These are phyloP conservation scores for Rhizoclosmatium globosum DNA, from an alignment of 192 early-diverging fungal genomes.

Conservation along the genomic window DNA sequence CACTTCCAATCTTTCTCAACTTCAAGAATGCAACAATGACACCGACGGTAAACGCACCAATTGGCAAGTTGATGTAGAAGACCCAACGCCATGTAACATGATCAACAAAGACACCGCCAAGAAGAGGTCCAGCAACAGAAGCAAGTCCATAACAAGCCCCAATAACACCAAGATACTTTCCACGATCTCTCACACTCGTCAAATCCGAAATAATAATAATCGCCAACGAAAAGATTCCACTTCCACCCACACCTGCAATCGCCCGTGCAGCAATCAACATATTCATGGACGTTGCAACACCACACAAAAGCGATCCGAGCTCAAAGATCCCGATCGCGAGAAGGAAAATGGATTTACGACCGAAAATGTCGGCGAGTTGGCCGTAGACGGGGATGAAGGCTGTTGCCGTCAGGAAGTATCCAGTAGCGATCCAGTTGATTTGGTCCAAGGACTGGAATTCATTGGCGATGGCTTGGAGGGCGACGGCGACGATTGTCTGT, in stretches of 20 bases:
- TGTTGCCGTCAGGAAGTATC: constrained; percentile 71
- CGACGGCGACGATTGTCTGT: constrained; percentile 74
- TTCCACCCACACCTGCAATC: constrained; percentile 73
- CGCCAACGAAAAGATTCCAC: constrained; percentile 78
- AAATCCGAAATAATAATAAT: constrained; percentile 72
- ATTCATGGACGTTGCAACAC: constrained; percentile 64
- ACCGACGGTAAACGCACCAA: constrained; percentile 70
- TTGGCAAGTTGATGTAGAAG: constrained; percentile 77
- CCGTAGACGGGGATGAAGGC: constrained; percentile 69
- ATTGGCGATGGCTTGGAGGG: constrained; percentile 69
- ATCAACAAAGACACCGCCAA: constrained; percentile 85
- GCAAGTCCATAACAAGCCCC: constrained; percentile 78
- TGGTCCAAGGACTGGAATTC: constrained; percentile 56
- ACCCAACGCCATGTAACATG: constrained; percentile 47
- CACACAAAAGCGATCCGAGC: constrained; percentile 80
- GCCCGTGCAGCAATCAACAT: constrained; percentile 77
- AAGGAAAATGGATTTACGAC: constrained; percentile 74
- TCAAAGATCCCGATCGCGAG: constrained; percentile 77
- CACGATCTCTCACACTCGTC: constrained; percentile 71
- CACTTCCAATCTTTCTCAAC: not conserved
- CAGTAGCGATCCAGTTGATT: constrained; percentile 79
- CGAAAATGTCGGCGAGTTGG: constrained; percentile 89
- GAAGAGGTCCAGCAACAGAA: constrained; percentile 76
- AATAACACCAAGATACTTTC: constrained; percentile 77
- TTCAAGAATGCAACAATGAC: constrained; percentile 62